Conservation (phyloP, 2,329 filamentous ascomycete genomes). For the Talaromyces albobiverticillius region DNA sequence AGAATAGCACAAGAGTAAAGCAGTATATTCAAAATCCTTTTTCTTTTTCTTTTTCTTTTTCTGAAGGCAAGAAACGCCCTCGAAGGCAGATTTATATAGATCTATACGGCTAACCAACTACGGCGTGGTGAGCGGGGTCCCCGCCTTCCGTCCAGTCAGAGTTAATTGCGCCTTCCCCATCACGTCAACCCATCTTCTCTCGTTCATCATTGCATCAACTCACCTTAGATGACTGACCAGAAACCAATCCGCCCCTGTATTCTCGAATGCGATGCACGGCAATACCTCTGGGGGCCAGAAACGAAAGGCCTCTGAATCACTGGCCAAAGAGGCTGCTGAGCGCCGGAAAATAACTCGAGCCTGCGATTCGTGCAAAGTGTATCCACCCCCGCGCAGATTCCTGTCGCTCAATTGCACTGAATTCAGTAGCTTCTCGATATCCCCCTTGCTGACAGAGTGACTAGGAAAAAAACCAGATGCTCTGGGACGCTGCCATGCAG, state of each 20-base stretch:
- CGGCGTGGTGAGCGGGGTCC: too few species aligned
- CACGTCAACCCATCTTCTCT: not conserved
- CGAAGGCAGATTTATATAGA: too few species aligned
- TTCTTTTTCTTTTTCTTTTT: too few species aligned
- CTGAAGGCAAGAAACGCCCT: too few species aligned
- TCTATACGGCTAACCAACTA: too few species aligned
- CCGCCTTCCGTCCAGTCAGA: too few species aligned
- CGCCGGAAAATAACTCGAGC: constrained; percentile 39
- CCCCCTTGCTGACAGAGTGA: constrained; percentile 4
- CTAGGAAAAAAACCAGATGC: constrained; percentile 35
- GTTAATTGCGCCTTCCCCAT: too few species aligned
- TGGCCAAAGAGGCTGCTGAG: constrained; percentile 19
- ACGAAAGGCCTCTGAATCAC: constrained; percentile 27
- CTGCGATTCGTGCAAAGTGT: constrained; percentile 37
- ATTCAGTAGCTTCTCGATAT: not conserved
- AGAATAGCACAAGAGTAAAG: not conserved
- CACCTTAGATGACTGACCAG: not conserved
- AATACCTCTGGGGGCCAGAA: constrained; percentile 21
- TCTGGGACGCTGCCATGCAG: constrained; percentile 36
- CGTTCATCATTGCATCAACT: not conserved
- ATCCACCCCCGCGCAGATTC: constrained; percentile 6
- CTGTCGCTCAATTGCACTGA: not conserved
- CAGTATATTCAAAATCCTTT: too few species aligned
- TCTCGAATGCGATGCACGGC: not conserved
- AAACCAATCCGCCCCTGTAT: not conserved